Evolutionary conservation across 306 rosid genomes (phyloP).

Genomic region (Sicyos baderoa): DNA sequence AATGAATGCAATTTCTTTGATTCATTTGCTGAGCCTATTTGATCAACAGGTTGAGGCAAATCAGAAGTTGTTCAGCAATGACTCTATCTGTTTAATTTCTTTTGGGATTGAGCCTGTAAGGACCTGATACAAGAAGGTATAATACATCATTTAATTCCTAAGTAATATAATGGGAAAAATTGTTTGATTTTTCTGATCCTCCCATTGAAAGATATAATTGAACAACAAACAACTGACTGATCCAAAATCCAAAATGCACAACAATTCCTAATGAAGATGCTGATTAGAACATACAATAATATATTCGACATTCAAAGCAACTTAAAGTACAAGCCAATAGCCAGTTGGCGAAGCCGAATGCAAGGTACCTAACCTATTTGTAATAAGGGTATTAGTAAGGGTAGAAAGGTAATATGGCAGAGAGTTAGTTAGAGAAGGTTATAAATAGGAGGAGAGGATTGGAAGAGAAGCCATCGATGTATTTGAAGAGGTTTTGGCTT

Average conservation of each 20-base stretch:
- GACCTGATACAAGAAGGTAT: constrained; percentile 29
- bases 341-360: no score
- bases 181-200: neutral
- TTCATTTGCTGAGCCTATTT: neutral
- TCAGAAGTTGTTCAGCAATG: constrained; percentile 66
- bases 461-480: no score
- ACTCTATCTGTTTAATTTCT: constrained; percentile 74
- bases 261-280: neutral
- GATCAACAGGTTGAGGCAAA: constrained; percentile 32
- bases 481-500: no score
- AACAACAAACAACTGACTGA: neutral
- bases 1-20: neutral
- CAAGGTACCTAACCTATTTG: no score
- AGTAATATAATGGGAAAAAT: neutral
- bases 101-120: constrained; percentile 70
- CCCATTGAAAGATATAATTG: neutral
- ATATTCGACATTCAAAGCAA: neutral
- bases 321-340: neutral
- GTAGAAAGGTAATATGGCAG: no score
- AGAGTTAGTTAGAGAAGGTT: no score
- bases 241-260: neutral
- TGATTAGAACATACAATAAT: neutral
- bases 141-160: neutral
- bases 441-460: no score
- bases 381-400: no score